Evolutionary conservation across 1,139 yeast genomes (phyloP).

Genomic region (Hemisphaericaspora xylofermentans): DNA sequence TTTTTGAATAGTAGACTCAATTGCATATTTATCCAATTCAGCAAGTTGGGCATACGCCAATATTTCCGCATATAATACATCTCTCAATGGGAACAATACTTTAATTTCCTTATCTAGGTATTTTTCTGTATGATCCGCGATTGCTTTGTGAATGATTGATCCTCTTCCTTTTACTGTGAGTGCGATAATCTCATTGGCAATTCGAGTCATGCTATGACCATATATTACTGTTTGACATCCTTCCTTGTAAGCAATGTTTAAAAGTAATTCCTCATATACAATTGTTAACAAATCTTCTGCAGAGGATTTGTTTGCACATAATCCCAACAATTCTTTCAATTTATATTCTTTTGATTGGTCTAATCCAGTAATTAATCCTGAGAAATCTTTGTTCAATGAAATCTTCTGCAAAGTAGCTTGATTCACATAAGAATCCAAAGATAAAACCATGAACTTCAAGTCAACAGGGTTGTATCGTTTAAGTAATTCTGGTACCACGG

Average conservation of each 20-base stretch:
- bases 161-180: conserved; percentile 93
- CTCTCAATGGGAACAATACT: conserved; percentile 70
- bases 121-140: conserved; percentile 45
- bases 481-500: conserved; percentile 21
- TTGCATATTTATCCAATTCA: conserved; percentile 23
- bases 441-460: conserved; percentile 37
- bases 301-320: conserved; percentile 54
- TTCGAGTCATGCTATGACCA: conserved; percentile 79
- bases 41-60: conserved; percentile 48
- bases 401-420: conserved; percentile 27
- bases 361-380: conserved; percentile 19
- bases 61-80: conserved; percentile 67
- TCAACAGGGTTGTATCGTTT: conserved; percentile 22
- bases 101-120: conserved; percentile 33
- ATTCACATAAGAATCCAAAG: conserved; percentile 37
- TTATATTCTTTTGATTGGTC: conserved; percentile 11
- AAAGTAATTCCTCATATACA: conserved; percentile 49
- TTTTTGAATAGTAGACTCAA: conserved; percentile 22
- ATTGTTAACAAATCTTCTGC: conserved; percentile 59
- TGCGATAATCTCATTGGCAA: conserved; percentile 78
- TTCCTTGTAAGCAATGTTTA: conserved; percentile 45
- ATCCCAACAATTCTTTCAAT: conserved; percentile 27
- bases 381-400: conserved; percentile 26
- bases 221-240: conserved; percentile 58
- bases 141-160: conserved; percentile 51